A percentile compares a stretch with the other conserved stretches of the same genome.
These are phyloP conservation scores for Alternaria arborescens DNA, from an alignment of 2,329 filamentous ascomycete genomes.

Conservation along the genomic window DNA sequence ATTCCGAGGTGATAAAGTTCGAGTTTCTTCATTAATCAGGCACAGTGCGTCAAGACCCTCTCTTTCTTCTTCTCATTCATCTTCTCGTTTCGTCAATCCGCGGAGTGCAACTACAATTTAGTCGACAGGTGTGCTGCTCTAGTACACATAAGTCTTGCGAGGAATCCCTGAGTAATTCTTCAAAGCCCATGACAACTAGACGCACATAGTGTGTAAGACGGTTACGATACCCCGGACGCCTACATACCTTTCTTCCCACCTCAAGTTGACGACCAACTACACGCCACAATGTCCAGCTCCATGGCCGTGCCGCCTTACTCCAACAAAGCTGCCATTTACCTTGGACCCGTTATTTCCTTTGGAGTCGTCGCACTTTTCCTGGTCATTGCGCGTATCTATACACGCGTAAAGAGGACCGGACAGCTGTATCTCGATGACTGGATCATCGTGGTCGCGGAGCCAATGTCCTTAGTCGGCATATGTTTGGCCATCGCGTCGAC, in stretches of 20 bases:
- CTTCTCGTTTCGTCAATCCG: not conserved
- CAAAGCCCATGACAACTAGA: slow-evolving; percentile 5
- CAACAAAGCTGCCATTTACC: slow-evolving; percentile 30
- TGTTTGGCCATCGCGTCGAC: slow-evolving; percentile 25
- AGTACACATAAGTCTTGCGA: not conserved
- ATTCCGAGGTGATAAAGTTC: not conserved
- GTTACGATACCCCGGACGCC: slow-evolving; percentile 2
- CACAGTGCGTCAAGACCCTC: not conserved
- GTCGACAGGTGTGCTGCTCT: not conserved
- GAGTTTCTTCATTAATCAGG: not conserved
- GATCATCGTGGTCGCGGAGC: slow-evolving; percentile 36
- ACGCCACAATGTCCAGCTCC: slow-evolving; percentile 11
- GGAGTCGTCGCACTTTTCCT: slow-evolving; percentile 28
- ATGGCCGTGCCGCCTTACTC: slow-evolving; percentile 24
- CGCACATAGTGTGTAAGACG: slow-evolving; percentile 3
- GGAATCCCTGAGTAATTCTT: not conserved
- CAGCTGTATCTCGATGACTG: slow-evolving; percentile 36
- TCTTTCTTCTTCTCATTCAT: not conserved
- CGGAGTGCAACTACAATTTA: not conserved
- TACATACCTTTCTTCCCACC: not conserved
- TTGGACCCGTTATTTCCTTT: slow-evolving; percentile 33
- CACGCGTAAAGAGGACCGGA: slow-evolving; percentile 26
- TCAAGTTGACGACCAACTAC: not conserved
- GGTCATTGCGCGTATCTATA: slow-evolving; percentile 32
- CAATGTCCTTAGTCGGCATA: slow-evolving; percentile 29